Percentiles rank a stretch among this genome's conserved stretches.
phyloP scores from a whole-genome alignment of 2,329 filamentous ascomycete genomes.

The Drechslera avenae region DNA sequence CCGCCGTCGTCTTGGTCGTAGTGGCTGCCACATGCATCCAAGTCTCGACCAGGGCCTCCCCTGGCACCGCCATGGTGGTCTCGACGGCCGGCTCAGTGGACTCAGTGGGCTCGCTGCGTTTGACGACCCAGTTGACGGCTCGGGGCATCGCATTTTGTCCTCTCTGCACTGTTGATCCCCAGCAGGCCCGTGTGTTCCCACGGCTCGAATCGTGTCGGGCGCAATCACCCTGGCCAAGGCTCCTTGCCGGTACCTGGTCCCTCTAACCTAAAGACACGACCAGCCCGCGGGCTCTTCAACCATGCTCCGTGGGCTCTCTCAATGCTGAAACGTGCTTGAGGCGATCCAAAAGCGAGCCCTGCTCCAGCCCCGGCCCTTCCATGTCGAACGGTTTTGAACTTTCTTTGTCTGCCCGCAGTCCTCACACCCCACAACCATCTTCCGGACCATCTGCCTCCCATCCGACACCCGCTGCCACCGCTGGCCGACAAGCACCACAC shows the following conservation, averaged over 20 bases:
- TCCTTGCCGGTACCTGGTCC: slow-evolving; percentile 33
- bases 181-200: slow-evolving; percentile 24
- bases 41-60: slow-evolving; percentile 7
- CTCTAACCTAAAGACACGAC: slow-evolving; percentile 34
- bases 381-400: slow-evolving; percentile 45
- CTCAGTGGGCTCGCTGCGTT: slow-evolving; percentile 2
- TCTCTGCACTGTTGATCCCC: slow-evolving; percentile 17
- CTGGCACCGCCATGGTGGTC: slow-evolving; percentile 15
- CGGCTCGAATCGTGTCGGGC: slow-evolving; percentile 30
- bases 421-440: slow-evolving; percentile 27
- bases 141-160: slow-evolving; percentile 11
- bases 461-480: slow-evolving; percentile 43
- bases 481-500: slow-evolving; percentile 30
- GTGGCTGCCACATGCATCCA: slow-evolving; percentile 22
- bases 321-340: slow-evolving; percentile 50
- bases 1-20: background rate
- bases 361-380: slow-evolving; percentile 36
- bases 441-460: slow-evolving; percentile 37
- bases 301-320: slow-evolving; percentile 36
- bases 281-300: slow-evolving; percentile 30
- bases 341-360: slow-evolving; percentile 43
- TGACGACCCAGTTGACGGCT: slow-evolving; percentile 12
- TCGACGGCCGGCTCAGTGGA: slow-evolving; percentile 3
- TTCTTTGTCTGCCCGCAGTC: slow-evolving; percentile 40
- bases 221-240: slow-evolving; percentile 29